Base-by-base conservation (phyloP, 306 rosid species). In the Glycyrrhiza uralensis region DNA sequence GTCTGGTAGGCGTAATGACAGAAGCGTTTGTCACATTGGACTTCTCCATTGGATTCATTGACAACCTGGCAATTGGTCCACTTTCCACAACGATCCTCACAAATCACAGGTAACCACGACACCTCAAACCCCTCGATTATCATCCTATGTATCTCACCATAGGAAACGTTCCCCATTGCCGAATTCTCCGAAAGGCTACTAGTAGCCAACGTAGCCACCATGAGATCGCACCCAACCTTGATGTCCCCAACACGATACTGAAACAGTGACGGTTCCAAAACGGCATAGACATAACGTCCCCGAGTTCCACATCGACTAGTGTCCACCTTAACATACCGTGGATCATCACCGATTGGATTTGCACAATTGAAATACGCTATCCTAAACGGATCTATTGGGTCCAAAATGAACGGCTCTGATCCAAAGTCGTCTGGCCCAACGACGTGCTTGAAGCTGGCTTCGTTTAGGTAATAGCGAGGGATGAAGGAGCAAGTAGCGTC, bases 1-100 rank as follows among this genome's bases (percentile, higher is more conserved):
- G 81, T 77, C 2, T 60, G 65, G 58, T 77, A 77, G 12, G 66
- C 81, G 29, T 77, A 77, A 46, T 69, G 81, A 28, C 81, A 77
- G 7, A 35, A 58, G 1, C 7, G 81, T 30, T 0, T 49, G 1
- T 50, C 38, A 39, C 81, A 77, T 62, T 50, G 22, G 9, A 78
- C 73, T 52, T 78, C 0, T 13, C 77, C 77, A 0, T 11, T 69
- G 2, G 52, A 4, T 49, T 49, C 58, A 77, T 69, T 1, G 36
- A 77, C 17, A 28, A 77, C 58, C 5, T 26, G 4, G 12, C 81
- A 77, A 2, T 33, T 26, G 0, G 38, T 36, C 6, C 65, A 11
- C 19, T 22, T 62, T 4, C 77, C 77, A 54, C 82, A 71, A 1
- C 50, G 39, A 10, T 44, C 24, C 3, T 78, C 77, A 19, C 82